Evolutionary conservation across 768 basidiomycete species (phyloP).

Genomic region (Leccinum incarnatum): DNA sequence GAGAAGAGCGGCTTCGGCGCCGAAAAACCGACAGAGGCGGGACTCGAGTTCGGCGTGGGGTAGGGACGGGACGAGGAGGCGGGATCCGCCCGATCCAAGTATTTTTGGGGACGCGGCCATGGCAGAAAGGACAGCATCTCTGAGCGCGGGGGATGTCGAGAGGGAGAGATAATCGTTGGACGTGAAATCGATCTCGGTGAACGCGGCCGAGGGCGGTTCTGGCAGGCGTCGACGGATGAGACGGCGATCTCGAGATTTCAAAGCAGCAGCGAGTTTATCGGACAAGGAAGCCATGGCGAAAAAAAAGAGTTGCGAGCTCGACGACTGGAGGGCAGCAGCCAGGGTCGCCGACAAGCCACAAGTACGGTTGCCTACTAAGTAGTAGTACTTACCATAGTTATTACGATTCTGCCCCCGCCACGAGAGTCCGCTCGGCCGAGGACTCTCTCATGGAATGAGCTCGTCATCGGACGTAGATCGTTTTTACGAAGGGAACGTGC

Average conservation of each 20-base stretch:
- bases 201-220: constrained; percentile 41
- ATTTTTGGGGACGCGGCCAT: constrained; percentile 52
- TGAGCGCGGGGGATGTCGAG: constrained; percentile 55
- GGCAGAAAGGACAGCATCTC: constrained; percentile 53
- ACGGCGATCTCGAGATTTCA: constrained; percentile 63
- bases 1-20: constrained; percentile 62
- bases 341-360: not conserved
- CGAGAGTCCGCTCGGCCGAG: not conserved
- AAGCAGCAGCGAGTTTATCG: constrained; percentile 47
- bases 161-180: constrained; percentile 94
- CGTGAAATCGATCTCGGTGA: constrained; percentile 58
- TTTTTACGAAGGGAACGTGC: not conserved
- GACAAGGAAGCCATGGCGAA: constrained; percentile 31
- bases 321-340: not conserved
- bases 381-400: not conserved
- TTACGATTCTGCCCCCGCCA: not conserved
- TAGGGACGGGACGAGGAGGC: constrained; percentile 66
- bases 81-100: constrained; percentile 85
- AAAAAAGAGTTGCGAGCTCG: not conserved
- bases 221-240: constrained; percentile 70
- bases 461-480: constrained; percentile 12
- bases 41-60: constrained; percentile 67
- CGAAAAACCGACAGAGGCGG: constrained; percentile 64
- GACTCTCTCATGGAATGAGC: constrained; percentile 5
- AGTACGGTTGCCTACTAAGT: not conserved